Base-by-base conservation (phyloP, 2,329 filamentous ascomycete genomes). In the Pseudogymnoascus verrucosus region DNA sequence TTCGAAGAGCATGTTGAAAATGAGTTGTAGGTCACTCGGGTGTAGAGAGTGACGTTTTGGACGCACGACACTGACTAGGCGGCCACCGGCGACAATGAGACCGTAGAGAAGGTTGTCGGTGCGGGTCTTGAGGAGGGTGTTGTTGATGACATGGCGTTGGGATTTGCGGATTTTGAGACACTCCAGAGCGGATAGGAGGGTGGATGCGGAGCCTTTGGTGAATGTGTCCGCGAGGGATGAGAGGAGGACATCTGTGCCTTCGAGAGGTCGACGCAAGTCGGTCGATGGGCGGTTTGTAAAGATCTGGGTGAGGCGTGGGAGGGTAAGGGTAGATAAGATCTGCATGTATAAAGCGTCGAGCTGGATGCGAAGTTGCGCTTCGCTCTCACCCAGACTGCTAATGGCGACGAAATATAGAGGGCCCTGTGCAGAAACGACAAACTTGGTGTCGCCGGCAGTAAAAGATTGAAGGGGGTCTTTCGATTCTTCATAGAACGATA, bases 1-100 rank as follows among this genome's bases (percentile, higher is more conserved):
- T 77, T 96, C 93, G 71, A 99, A 99, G 1, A 99, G 85, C 96
- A 99, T 99, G 73, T 98, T 98, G 81, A 99, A 99, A 65, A 99
- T 93, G 54, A 99, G 84, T 72, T 97, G 93, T 23, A 99, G 81
- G 73, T 99, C 95, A 67, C 93, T 93, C 0, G 96, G 95, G 70
- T 99, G 96, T 2, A 99, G 81, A 0, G 93, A 97, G 75, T 99
- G 95, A 64, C 95, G 91, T 69, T 96, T 93, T 5, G 96, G 96
- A 39, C 95, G 84, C 64, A 62, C 61, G 39, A 99, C 96, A 73
- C 93, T 97, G 68, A 99, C 95, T 5, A 99, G 87, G 71, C 89
- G 89, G 4, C 93, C 93, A 11, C 93, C 92, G 4, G 95, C 95
- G 14, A 97, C 93, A 65, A 99, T 88, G 11, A 99, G 82, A 1